These are phyloP conservation scores for Aspergillus quadrilineatus DNA, from an alignment of 2,329 filamentous ascomycete genomes.

Conservation along the genomic window DNA sequence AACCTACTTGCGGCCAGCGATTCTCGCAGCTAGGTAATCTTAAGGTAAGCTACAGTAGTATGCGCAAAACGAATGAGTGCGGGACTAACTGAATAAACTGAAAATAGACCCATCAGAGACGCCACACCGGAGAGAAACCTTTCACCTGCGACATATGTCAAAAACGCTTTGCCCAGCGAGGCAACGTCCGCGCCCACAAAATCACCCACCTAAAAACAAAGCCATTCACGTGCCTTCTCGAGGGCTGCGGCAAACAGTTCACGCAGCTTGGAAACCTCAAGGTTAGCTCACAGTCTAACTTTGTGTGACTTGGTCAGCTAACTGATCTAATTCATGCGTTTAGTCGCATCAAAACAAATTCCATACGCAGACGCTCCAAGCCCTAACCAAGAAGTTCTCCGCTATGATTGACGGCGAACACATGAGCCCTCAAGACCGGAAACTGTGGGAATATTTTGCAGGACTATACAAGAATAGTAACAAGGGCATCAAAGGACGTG, in stretches of 20 bases:
- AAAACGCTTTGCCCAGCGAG: conserved; percentile 80
- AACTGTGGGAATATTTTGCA: conserved; percentile 81
- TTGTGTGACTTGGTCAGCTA: neutral
- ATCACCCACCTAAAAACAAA: conserved; percentile 76
- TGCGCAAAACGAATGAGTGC: neutral
- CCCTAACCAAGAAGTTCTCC: conserved; percentile 70
- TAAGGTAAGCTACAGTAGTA: conserved; percentile 56
- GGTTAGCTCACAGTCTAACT: conserved; percentile 46
- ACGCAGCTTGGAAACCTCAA: conserved; percentile 91
- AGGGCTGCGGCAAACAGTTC: conserved; percentile 82
- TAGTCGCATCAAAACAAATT: conserved; percentile 94
- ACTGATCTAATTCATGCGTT: conserved; percentile 6
- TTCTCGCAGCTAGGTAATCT: conserved; percentile 92
- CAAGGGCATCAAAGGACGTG: conserved; percentile 95
- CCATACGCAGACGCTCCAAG: conserved; percentile 70
- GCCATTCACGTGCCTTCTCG: conserved; percentile 76
- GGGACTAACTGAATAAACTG: neutral
- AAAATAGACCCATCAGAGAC: conserved; percentile 73
- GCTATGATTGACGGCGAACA: conserved; percentile 60
- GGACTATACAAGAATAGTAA: conserved; percentile 96
- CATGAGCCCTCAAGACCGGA: conserved; percentile 68
- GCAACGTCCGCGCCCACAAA: conserved; percentile 80
- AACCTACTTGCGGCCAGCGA: conserved; percentile 69
- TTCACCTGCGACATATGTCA: conserved; percentile 77
- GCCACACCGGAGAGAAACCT: conserved; percentile 84